Evolutionary conservation across 139 green algal species (phyloP).

Genomic region (Chlorella sorokiniana): DNA sequence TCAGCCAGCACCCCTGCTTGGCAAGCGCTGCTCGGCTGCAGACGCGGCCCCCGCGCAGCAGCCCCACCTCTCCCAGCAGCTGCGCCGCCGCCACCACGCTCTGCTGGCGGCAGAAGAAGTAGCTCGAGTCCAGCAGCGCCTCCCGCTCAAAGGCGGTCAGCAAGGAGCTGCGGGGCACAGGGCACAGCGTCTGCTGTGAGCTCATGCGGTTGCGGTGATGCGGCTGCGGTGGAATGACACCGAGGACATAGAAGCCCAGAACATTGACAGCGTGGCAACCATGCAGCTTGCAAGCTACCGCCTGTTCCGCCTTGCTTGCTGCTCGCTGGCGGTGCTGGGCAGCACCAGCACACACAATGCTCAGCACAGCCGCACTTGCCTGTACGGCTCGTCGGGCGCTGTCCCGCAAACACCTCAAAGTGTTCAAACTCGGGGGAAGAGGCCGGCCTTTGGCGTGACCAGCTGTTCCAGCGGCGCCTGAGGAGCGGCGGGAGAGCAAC

Average conservation of each 20-base stretch:
- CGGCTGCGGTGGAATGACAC: no score
- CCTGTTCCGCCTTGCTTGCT: no score
- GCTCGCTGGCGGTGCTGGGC: no score
- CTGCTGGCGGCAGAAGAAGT: constrained; percentile 62
- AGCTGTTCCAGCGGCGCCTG: constrained; percentile 36
- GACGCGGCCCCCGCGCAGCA: not conserved
- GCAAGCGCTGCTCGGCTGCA: not conserved
- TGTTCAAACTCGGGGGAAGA: constrained; percentile 80
- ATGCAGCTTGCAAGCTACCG: no score
- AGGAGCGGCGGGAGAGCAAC: not conserved
- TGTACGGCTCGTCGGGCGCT: constrained; percentile 29
- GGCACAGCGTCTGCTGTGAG: not conserved
- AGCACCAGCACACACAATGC: no score
- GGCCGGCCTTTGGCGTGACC: constrained; percentile 27
- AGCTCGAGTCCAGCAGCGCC: constrained; percentile 51
- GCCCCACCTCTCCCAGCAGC: constrained; percentile 37
- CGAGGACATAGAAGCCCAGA: no score
- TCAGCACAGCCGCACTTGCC: not conserved
- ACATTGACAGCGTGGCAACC: no score
- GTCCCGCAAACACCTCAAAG: constrained; percentile 60
- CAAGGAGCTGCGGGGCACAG: not conserved
- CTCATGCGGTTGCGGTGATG: no score
- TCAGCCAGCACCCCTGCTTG: no score
- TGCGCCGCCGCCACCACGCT: constrained; percentile 43
- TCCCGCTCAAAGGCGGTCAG: constrained; percentile 43